Base-by-base conservation (phyloP, 1,284 basidiomycete species). In the Meira miltonrushii region DNA sequence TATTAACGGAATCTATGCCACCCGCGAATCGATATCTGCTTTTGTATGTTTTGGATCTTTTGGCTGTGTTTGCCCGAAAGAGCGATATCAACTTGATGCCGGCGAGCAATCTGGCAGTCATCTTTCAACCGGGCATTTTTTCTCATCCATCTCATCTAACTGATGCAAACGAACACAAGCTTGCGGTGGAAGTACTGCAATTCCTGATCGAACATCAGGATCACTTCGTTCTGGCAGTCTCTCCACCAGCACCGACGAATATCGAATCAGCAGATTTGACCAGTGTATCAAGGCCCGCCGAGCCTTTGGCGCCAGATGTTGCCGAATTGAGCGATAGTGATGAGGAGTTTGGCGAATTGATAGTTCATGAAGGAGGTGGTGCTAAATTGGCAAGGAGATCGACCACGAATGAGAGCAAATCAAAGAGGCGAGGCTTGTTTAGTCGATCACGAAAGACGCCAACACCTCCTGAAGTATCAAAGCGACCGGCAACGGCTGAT, bases 71-170 rank as follows among this genome's bases (percentile, higher is more conserved):
- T 80, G 88, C 91, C 1, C 85, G 88, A 59, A 92, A 91, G 77
- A 85, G 87, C 25, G 88, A 92, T 68, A 89, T 88, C 81, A 98
- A 97, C 77, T 82, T 93, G 49, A 98, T 98, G 94, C 93, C 88
- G 1, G 88, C 93, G 13, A 85, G 88, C 61, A 98, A 78, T 40
- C 65, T 78, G 6, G 76, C 76, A 25, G 71, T 78, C 60, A 69
- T 78, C 49, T 78, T 78, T 61, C 76, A 78, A 54, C 76, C 76
- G 0, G 72, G 72, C 38, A 74, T 78, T 21, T 87, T 98, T 60
- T 89, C 89, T 13, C 91, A 92, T 75, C 92, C 89, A 0, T 80
- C 84, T 21, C 90, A 95, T 75, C 52, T 67, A 47, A 73, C 72
- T 44, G 77, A 72, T 5, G 71, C 75, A 0, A 64, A 69, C 47